phyloP scores from a whole-genome alignment of 371 early-diverging fungal genomes.

The Syncephalis fuscata region DNA sequence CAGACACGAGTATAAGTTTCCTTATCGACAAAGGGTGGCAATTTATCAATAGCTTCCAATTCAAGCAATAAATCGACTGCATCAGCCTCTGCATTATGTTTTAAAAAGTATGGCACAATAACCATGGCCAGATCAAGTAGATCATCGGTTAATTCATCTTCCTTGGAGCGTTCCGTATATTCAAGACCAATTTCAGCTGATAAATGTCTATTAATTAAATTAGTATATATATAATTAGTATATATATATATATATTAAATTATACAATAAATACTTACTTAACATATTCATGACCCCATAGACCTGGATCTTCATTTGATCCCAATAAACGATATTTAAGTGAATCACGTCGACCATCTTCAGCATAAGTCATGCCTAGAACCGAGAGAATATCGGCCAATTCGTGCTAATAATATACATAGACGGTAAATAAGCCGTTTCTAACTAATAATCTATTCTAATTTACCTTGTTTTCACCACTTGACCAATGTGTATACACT shows the following conservation, averaged over 20 bases:
- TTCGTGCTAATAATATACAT: conserved; percentile 20
- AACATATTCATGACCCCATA: conserved; percentile 99
- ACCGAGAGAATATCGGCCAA: conserved; percentile 93
- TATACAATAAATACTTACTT: conserved; percentile 22
- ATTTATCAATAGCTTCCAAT: conserved; percentile 60
- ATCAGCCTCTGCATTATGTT: conserved; percentile 95
- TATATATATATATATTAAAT: background rate
- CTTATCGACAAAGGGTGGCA: conserved; percentile 71
- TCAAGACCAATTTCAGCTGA: conserved; percentile 85
- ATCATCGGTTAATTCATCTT: conserved; percentile 36
- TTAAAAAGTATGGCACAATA: conserved; percentile 85
- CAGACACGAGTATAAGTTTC: conserved; percentile 90
- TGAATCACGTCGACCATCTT: conserved; percentile 64
- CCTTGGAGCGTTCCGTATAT: conserved; percentile 42
- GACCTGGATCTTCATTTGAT: conserved; percentile 61
- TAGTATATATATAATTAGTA: background rate
- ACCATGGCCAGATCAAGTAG: conserved; percentile 56
- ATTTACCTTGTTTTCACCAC: conserved; percentile 55
- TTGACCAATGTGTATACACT: conserved; percentile 57
- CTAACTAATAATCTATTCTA: background rate
- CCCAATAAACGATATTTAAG: conserved; percentile 76
- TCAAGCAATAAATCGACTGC: conserved; percentile 90
- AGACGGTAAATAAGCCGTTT: background rate
- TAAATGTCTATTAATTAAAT: conserved; percentile 42
- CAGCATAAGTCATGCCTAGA: conserved; percentile 87